phyloP scores from a whole-genome alignment of 805 yeast species.

The Torulaspora maleeae region DNA sequence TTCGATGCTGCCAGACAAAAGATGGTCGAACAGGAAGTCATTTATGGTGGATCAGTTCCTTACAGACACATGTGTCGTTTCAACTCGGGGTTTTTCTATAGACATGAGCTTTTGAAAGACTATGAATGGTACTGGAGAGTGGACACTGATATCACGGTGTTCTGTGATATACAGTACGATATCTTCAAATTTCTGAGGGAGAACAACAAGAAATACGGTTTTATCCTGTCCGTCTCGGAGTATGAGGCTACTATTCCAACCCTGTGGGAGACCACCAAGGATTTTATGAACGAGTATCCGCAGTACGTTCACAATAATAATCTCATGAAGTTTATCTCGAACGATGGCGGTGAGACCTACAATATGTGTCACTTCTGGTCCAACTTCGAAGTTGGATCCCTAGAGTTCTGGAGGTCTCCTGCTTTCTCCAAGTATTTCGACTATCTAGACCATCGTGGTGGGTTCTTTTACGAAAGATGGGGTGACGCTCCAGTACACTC shows the following conservation, averaged over 20 bases:
- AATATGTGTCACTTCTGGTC: conserved; percentile 83
- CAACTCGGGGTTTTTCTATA: conserved; percentile 53
- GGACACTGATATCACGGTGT: conserved; percentile 60
- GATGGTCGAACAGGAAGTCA: conserved; percentile 43
- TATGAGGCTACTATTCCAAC: conserved; percentile 55
- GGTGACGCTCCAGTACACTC: conserved; percentile 94
- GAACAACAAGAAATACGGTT: conserved; percentile 58
- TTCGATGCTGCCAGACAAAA: conserved; percentile 44
- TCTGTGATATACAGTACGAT: conserved; percentile 60
- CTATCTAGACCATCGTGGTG: conserved; percentile 61
- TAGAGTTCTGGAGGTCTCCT: conserved; percentile 59
- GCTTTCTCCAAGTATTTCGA: conserved; percentile 58
- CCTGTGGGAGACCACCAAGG: conserved; percentile 53
- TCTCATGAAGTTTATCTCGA: conserved; percentile 57
- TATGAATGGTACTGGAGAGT: conserved; percentile 74
- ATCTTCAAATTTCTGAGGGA: conserved; percentile 55
- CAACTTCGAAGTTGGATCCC: conserved; percentile 69
- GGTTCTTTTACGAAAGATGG: conserved; percentile 85
- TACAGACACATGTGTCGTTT: conserved; percentile 66
- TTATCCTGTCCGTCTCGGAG: conserved; percentile 62
- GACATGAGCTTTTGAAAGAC: conserved; percentile 51
- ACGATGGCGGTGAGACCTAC: conserved; percentile 59
- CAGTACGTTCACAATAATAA: conserved; percentile 43
- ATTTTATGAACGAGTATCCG: conserved; percentile 44
- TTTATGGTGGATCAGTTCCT: conserved; percentile 55